phyloP scores from a whole-genome alignment of 2,329 filamentous ascomycete species.

The Diaporthe velutina region DNA sequence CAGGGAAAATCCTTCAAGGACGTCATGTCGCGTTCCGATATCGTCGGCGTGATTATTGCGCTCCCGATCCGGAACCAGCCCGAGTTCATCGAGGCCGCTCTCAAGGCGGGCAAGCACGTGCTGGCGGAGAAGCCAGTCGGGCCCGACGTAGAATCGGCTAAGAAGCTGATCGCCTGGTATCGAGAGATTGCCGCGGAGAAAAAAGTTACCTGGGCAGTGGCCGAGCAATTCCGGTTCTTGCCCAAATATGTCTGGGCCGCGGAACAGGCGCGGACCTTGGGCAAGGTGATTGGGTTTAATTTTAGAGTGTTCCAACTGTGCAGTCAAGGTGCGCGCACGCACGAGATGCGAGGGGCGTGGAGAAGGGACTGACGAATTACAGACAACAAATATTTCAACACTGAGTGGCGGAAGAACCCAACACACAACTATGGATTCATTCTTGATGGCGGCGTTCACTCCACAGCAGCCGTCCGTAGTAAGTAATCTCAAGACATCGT shows the following conservation, averaged over 20 bases:
- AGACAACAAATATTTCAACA: constrained; percentile 59
- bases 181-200: constrained; percentile 41
- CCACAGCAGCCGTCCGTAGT: constrained; percentile 68
- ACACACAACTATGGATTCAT: constrained; percentile 79
- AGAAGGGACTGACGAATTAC: background rate
- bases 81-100: constrained; percentile 66
- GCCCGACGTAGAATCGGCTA: constrained; percentile 51
- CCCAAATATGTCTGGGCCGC: constrained; percentile 66
- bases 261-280: constrained; percentile 62
- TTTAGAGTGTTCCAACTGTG: constrained; percentile 58
- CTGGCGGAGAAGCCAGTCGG: constrained; percentile 57
- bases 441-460: constrained; percentile 80
- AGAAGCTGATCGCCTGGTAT: constrained; percentile 57
- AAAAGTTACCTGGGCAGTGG: constrained; percentile 66
- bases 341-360: background rate
- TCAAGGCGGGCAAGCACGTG: constrained; percentile 66
- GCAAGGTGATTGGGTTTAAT: constrained; percentile 60
- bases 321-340: constrained; percentile 42
- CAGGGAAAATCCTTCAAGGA: constrained; percentile 58
- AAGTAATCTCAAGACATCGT: background rate
- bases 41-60: constrained; percentile 66
- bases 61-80: constrained; percentile 72
- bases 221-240: constrained; percentile 78
- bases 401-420: constrained; percentile 73
- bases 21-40: constrained; percentile 63